Conservation (phyloP, 1,139 yeast genomes). For the Debaryomycetaceae sp. region DNA sequence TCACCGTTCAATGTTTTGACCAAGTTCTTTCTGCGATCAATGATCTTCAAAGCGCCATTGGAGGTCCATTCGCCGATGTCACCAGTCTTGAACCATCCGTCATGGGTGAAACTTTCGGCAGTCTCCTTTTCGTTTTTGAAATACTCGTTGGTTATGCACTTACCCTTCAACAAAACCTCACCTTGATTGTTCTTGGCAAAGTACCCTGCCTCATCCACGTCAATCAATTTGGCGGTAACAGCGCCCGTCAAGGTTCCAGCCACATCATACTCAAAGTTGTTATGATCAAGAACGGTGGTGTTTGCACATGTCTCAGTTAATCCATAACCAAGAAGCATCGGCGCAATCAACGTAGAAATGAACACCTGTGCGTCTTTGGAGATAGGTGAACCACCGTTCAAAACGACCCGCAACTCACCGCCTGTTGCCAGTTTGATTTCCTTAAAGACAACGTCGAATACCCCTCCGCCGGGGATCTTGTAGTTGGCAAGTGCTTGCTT, state of each 20-base stretch:
- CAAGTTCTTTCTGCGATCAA: constrained; percentile 94
- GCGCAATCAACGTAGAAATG: constrained; percentile 71
- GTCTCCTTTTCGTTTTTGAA: constrained; percentile 85
- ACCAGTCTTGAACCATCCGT: constrained; percentile 95
- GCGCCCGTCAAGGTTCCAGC: constrained; percentile 84
- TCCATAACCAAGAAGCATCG: constrained; percentile 94
- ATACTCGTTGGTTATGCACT: constrained; percentile 69
- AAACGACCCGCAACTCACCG: constrained; percentile 66
- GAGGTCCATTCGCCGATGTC: constrained; percentile 94
- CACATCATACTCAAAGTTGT: constrained; percentile 63
- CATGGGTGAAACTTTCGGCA: constrained; percentile 68
- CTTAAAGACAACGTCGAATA: constrained; percentile 69
- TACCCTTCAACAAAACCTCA: constrained; percentile 80
- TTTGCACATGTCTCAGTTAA: constrained; percentile 95
- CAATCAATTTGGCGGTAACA: constrained; percentile 83
- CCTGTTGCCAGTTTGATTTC: constrained; percentile 94
- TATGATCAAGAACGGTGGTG: constrained; percentile 65
- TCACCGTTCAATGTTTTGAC: constrained; percentile 97
- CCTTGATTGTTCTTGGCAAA: constrained; percentile 90
- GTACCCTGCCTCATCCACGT: constrained; percentile 90
- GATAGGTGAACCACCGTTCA: constrained; percentile 95
- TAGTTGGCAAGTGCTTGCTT: constrained; percentile 58
- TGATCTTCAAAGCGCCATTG: constrained; percentile 72
- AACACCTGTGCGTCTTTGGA: constrained; percentile 84
- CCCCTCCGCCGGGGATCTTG: constrained; percentile 69